phyloP scores from a whole-genome alignment of 306 rosid genomes.

The Pyrus bretschneideri region DNA sequence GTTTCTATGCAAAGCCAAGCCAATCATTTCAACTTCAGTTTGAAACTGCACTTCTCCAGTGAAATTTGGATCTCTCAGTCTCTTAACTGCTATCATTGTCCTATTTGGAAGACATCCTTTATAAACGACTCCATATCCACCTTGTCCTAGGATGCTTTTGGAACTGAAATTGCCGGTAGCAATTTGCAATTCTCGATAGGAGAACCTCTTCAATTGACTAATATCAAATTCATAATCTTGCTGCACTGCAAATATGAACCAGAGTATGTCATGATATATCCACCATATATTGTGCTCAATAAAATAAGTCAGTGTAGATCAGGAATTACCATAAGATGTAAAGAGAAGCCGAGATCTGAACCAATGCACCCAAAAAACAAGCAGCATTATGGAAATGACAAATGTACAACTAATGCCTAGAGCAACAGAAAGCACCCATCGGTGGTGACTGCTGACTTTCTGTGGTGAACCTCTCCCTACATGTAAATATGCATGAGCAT shows the following conservation, averaged over 20 bases:
- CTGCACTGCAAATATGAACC: constrained; percentile 60
- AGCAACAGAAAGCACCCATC: constrained; percentile 59
- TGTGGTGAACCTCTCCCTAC: constrained; percentile 53
- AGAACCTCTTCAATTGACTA: constrained; percentile 78
- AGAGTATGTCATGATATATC: not conserved
- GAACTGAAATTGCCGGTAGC: constrained; percentile 79
- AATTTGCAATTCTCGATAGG: constrained; percentile 78
- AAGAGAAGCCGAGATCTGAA: constrained; percentile 65
- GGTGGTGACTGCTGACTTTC: constrained; percentile 36
- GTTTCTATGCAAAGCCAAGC: constrained; percentile 92
- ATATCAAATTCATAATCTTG: constrained; percentile 83
- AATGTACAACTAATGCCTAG: constrained; percentile 70
- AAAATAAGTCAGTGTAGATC: constrained; percentile 4
- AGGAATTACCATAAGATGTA: constrained; percentile 74
- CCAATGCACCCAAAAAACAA: constrained; percentile 67
- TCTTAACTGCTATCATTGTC: constrained; percentile 81
- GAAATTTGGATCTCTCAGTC: constrained; percentile 89
- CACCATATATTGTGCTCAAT: not conserved
- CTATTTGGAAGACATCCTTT: constrained; percentile 86
- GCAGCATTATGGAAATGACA: constrained; percentile 57
- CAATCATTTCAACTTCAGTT: constrained; percentile 97
- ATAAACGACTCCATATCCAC: constrained; percentile 92
- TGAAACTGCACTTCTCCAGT: constrained; percentile 98
- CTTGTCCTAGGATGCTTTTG: constrained; percentile 79
- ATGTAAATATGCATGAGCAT: constrained; percentile 11